These are phyloP conservation scores for Pichia scutulata DNA, from an alignment of 805 yeast genomes.

Conservation along the genomic window DNA sequence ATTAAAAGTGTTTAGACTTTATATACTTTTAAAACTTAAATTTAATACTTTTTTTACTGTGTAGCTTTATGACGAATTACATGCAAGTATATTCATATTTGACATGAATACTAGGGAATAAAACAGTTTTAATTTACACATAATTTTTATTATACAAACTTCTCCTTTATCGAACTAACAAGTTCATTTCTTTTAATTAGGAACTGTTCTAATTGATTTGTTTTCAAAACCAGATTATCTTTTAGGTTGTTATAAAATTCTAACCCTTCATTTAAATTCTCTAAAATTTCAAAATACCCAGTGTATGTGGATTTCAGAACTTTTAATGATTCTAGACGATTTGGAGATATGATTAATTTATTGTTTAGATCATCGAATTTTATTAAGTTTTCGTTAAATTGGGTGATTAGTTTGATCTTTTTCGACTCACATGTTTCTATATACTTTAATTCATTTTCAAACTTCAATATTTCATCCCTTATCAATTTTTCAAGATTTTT, in stretches of 20 bases:
- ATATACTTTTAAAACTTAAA: too few species aligned
- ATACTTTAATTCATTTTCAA: conserved; percentile 41
- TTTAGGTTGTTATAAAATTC: conserved; percentile 64
- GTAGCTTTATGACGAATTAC: too few species aligned
- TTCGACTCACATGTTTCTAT: conserved; percentile 33
- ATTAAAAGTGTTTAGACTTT: too few species aligned
- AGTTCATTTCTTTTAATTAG: not conserved
- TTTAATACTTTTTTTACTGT: not conserved
- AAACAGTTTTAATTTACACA: not conserved
- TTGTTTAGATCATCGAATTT: conserved; percentile 31
- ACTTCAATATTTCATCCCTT: conserved; percentile 39
- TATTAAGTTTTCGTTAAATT: conserved; percentile 16
- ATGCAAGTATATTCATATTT: too few species aligned
- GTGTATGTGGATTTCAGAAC: conserved; percentile 42
- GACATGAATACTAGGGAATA: too few species aligned
- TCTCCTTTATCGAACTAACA: not conserved
- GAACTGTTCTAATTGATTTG: not conserved
- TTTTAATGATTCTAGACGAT: conserved; percentile 44
- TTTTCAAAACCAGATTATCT: conserved; percentile 22
- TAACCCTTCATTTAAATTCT: conserved; percentile 59
- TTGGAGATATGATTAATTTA: conserved; percentile 26
- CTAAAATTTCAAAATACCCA: conserved; percentile 47
- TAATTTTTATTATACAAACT: not conserved
- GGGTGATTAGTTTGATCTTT: conserved; percentile 28
- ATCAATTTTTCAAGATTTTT: conserved; percentile 31